Base-by-base conservation (phyloP, 2,329 filamentous ascomycete species). In the Exophiala sp. region DNA sequence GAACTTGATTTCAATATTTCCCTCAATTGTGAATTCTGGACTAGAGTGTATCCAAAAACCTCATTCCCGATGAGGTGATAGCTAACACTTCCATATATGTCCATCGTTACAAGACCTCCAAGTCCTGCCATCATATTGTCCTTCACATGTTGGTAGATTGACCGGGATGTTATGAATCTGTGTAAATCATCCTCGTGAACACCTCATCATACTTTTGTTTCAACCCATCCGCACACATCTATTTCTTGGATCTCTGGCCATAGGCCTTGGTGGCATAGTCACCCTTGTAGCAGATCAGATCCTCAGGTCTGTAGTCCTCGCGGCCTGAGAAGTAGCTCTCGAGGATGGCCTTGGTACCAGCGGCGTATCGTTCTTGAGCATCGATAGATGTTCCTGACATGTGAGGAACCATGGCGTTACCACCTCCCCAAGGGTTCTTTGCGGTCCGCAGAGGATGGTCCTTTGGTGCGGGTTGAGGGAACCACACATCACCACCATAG, bases 341-440 rank as follows among this genome's bases (percentile, higher is more conserved):
- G 53, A 98, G 78, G 67, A 98, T 97, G 60, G 77, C 72, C 85
- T 96, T 95, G 70, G 82, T 86, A 63, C 89, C 89, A 58, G 83
- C 77, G 64, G 89, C 88, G 68, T 95, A 95, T 60, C 89, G 82
- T 74, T 88, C 84, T 79, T 98, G 93, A 52, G 93, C 93, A 68
- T 98, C 93, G 67, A 98, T 85, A n/a, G 90, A 95, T 52, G 91
- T 97, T 68, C 93, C 93, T 10, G 89, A 95, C 88, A 97, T 95
- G 82, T 97, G 93, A 50, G 93, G 88, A 53, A 96, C 90, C 87
- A 93, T 98, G 74, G 90, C 93, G 75, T 97, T 97, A 68, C 93
- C 93, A 66, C 91, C 93, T 62, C 90, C 91, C 78, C 88, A 95
- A 68, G 87, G 86, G 80, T 91, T 93, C 80, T 90, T 85, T 69